Percentiles rank a stretch among this genome's conserved stretches.
These are phyloP conservation scores for Pseudogymnoascus sp. DNA, from an alignment of 2,329 filamentous ascomycete species.

Conservation along the genomic window DNA sequence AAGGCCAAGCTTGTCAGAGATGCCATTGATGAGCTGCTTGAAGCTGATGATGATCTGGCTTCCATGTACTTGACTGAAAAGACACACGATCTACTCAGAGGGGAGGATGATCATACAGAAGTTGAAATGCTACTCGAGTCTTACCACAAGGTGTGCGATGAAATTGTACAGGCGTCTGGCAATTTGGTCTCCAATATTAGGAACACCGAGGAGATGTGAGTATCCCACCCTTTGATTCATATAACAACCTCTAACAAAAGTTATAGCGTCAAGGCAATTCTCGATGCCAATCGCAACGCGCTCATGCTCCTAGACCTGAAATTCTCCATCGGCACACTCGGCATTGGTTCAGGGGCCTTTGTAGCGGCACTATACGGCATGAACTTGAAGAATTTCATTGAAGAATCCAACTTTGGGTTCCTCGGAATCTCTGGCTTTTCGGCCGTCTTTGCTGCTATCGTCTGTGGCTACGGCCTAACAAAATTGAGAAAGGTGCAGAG, in stretches of 20 bases:
- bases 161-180: conserved; percentile 91
- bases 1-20: conserved; percentile 91
- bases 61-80: conserved; percentile 96
- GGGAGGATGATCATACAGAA: conserved; percentile 85
- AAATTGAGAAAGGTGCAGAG: conserved; percentile 82
- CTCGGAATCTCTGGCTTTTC: conserved; percentile 64
- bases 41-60: conserved; percentile 90
- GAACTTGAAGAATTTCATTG: conserved; percentile 98
- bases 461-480: conserved; percentile 75
- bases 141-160: conserved; percentile 95
- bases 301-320: conserved; percentile 97
- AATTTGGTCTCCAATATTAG: conserved; percentile 91
- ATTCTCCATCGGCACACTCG: conserved; percentile 89
- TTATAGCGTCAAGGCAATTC: conserved; percentile 79
- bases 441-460: conserved; percentile 62
- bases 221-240: conserved; percentile 13
- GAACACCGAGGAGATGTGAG: conserved; percentile 97
- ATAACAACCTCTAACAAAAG: conserved; percentile 14
- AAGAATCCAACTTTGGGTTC: conserved; percentile 87
- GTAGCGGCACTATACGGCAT: conserved; percentile 98
- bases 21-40: conserved; percentile 87
- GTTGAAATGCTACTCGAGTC: conserved; percentile 95
- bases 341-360: conserved; percentile 90
- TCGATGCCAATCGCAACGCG: conserved; percentile 95
- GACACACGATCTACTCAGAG: conserved; percentile 60